phyloP scores from a whole-genome alignment of 148 eudicot genomes.

The Polygonum maritimum region DNA sequence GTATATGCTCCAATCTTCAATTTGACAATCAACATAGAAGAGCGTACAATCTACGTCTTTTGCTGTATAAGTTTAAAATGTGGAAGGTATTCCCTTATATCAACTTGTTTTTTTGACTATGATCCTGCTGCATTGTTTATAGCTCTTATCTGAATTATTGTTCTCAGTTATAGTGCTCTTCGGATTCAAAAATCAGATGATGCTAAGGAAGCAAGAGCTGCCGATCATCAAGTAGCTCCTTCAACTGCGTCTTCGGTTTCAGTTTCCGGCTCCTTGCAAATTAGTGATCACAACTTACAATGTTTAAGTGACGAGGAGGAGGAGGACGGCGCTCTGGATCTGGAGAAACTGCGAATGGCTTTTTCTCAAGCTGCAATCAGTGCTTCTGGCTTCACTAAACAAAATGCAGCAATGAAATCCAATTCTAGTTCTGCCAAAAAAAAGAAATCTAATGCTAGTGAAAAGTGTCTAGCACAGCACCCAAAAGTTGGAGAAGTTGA shows the following conservation, averaged over 20 bases:
- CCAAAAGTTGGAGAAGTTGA: constrained; percentile 20
- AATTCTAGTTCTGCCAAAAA: background rate
- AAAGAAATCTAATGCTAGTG: constrained; percentile 9
- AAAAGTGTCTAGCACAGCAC: constrained; percentile 18
- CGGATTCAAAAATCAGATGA: constrained; percentile 62
- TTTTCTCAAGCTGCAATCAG: constrained; percentile 57
- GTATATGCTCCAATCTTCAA: constrained; percentile 72
- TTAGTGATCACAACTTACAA: constrained; percentile 14
- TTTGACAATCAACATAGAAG: constrained; percentile 37
- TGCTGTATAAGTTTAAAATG: constrained; percentile 50
- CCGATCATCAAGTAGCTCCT: constrained; percentile 14
- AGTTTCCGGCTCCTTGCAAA: constrained; percentile 15
- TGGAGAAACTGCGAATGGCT: constrained; percentile 64
- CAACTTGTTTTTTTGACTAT: background rate
- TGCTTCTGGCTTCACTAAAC: constrained; percentile 31
- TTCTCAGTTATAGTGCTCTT: constrained; percentile 61
- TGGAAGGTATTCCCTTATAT: constrained; percentile 29
- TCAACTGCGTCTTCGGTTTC: constrained; percentile 19
- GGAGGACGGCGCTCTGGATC: constrained; percentile 34
- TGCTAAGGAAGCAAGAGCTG: constrained; percentile 6
- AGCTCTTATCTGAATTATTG: background rate
- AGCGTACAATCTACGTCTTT: constrained; percentile 68
- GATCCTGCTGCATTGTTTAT: background rate
- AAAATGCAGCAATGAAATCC: constrained; percentile 13
- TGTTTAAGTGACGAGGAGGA: constrained; percentile 38